phyloP scores from a whole-genome alignment of 495 filamentous ascomycete species.

The Bombardia bombarda region DNA sequence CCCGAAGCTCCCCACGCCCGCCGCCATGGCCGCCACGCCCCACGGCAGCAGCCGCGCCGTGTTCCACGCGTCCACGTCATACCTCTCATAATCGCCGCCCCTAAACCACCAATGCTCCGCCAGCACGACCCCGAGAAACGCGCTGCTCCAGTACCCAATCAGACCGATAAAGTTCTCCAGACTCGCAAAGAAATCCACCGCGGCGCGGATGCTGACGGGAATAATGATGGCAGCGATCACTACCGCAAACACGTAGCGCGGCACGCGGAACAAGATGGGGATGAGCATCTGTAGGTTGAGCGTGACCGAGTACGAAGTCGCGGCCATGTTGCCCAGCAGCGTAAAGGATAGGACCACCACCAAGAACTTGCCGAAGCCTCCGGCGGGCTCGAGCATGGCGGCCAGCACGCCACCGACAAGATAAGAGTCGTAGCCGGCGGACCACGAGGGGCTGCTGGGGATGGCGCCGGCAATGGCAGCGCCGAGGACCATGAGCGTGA shows the following conservation, averaged over 20 bases:
- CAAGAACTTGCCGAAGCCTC: slow-evolving; percentile 50
- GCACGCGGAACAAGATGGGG: slow-evolving; percentile 38
- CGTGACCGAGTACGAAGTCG: slow-evolving; percentile 42
- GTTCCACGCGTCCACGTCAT: slow-evolving; percentile 42
- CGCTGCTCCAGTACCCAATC: slow-evolving; percentile 50
- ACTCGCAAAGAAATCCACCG: slow-evolving; percentile 40
- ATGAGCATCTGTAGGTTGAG: slow-evolving; percentile 50
- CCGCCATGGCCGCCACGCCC: slow-evolving; percentile 39
- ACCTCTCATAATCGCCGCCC: slow-evolving; percentile 22
- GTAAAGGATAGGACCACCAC: slow-evolving; percentile 45
- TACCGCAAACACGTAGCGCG: slow-evolving; percentile 43
- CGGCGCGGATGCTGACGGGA: slow-evolving; percentile 43
- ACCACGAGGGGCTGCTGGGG: slow-evolving; percentile 33
- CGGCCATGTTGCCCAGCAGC: slow-evolving; percentile 44
- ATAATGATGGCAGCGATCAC: slow-evolving; percentile 44
- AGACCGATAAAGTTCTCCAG: slow-evolving; percentile 47
- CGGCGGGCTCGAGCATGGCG: slow-evolving; percentile 43
- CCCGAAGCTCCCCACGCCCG: slow-evolving; percentile 30
- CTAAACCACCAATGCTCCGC: slow-evolving; percentile 44
- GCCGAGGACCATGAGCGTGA: slow-evolving; percentile 46
- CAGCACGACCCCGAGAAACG: slow-evolving; percentile 41
- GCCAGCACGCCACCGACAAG: slow-evolving; percentile 47
- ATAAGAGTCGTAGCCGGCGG: slow-evolving; percentile 34
- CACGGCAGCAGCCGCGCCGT: slow-evolving; percentile 33
- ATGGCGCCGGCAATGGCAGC: slow-evolving; percentile 45